These are phyloP conservation scores for Diddensiella transvaalensis DNA, from an alignment of 805 yeast genomes.

Conservation along the genomic window DNA sequence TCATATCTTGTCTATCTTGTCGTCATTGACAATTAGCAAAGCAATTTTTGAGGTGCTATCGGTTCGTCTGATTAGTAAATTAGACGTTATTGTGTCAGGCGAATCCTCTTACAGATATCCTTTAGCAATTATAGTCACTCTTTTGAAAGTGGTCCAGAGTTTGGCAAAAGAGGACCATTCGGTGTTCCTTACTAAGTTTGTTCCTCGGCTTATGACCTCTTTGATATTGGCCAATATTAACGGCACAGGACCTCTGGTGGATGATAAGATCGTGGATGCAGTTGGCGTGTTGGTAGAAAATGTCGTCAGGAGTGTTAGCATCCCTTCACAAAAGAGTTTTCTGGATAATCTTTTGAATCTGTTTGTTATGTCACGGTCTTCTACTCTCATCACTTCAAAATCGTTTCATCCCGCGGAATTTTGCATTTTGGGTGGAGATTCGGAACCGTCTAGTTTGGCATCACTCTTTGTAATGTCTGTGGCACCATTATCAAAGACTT, in stretches of 20 bases:
- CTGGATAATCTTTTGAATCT: constrained; percentile 6
- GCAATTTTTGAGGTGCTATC: constrained; percentile 38
- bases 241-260: constrained; percentile 7
- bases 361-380: constrained; percentile 4
- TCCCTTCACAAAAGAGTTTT: background rate
- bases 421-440: background rate
- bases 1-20: constrained; percentile 32
- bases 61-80: constrained; percentile 37
- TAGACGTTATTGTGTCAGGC: constrained; percentile 20
- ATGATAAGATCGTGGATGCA: constrained; percentile 9
- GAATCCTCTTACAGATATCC: constrained; percentile 20
- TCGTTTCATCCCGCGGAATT: background rate
- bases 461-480: constrained; percentile 19
- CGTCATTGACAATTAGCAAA: constrained; percentile 33
- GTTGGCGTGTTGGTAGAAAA: constrained; percentile 10
- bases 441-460: constrained; percentile 4
- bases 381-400: constrained; percentile 4
- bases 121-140: constrained; percentile 27
- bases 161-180: constrained; percentile 22
- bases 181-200: constrained; percentile 19
- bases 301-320: constrained; percentile 4
- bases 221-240: constrained; percentile 5
- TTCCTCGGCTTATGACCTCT: constrained; percentile 22
- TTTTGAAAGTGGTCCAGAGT: constrained; percentile 27
- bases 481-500: constrained; percentile 15